Evolutionary conservation across 306 rosid genomes (phyloP).

Genomic region (Malus sylvestris): DNA sequence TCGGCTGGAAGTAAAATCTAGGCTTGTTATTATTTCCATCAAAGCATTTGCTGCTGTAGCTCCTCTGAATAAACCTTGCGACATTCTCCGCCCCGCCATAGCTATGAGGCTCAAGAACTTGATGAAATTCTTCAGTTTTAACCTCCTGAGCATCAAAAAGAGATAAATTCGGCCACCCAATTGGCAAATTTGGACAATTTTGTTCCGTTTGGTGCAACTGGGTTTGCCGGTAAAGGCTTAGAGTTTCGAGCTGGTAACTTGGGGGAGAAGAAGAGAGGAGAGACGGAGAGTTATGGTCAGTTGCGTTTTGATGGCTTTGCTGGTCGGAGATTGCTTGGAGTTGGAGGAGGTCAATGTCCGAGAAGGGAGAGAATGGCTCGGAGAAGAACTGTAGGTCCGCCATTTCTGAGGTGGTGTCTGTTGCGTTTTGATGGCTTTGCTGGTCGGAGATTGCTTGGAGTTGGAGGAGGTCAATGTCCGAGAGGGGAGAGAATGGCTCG

Average conservation of each 20-base stretch:
- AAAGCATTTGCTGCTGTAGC: constrained; percentile 54
- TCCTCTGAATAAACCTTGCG: constrained; percentile 60
- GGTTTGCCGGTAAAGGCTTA: constrained; percentile 28
- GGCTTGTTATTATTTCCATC: constrained; percentile 35
- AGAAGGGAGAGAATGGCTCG: constrained; percentile 35
- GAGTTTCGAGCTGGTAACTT: constrained; percentile 32
- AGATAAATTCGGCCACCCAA: constrained; percentile 32
- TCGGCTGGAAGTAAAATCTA: constrained; percentile 31
- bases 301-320: constrained; percentile 14
- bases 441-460: constrained; percentile 28
- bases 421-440: constrained; percentile 14
- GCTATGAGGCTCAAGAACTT: constrained; percentile 38
- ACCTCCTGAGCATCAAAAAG: constrained; percentile 35
- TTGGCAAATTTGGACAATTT: constrained; percentile 2
- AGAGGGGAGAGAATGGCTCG: constrained; percentile 35
- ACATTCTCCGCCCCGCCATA: constrained; percentile 40
- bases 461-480: constrained; percentile 31
- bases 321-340: constrained; percentile 28
- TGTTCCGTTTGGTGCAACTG: constrained; percentile 6
- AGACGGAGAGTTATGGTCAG: constrained; percentile 32
- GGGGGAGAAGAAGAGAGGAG: constrained; percentile 50
- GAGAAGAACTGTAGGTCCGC: constrained; percentile 38
- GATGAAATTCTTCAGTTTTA: constrained; percentile 58
- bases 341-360: constrained; percentile 31
- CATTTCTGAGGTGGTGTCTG: constrained; percentile 31